A percentile compares a stretch with the other conserved stretches of the same genome.
Evolutionary conservation across 176 grass and related monocot genomes (phyloP).

Genomic region (Aegilops bicornis): DNA sequence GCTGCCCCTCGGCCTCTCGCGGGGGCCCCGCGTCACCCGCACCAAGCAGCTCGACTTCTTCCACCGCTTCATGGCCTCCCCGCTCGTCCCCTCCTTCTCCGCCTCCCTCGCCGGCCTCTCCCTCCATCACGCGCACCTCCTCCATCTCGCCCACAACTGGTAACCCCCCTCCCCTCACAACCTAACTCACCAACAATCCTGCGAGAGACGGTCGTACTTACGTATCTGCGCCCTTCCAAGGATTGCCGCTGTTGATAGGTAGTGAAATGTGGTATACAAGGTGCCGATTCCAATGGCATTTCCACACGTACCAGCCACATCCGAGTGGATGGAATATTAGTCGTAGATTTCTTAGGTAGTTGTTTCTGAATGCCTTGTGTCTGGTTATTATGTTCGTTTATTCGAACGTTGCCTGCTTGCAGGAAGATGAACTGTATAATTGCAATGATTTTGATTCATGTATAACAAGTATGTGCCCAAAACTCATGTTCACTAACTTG

Average conservation of each 20-base stretch:
- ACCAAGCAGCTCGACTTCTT: conserved; percentile 99
- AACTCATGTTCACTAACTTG: conserved; percentile 23
- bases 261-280: not conserved
- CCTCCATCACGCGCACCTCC: conserved; percentile 72
- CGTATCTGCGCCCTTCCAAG: not conserved
- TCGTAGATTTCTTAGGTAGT: not conserved
- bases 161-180: not conserved
- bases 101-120: conserved; percentile 49
- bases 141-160: conserved; percentile 70
- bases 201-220: not conserved
- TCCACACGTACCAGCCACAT: not conserved
- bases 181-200: not conserved
- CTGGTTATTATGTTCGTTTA: not conserved
- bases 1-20: conserved; percentile 71
- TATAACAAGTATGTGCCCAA: conserved; percentile 5
- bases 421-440: not conserved
- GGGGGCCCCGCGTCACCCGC: conserved; percentile 63
- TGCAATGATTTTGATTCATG: not conserved
- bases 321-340: not conserved
- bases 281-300: not conserved
- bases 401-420: not conserved
- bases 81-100: conserved; percentile 76
- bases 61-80: conserved; percentile 93
- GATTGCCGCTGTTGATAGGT: not conserved
- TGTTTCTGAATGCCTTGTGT: not conserved